Evolutionary conservation across 2,329 filamentous ascomycete species (phyloP).

Genomic region (Venturia asperata): DNA sequence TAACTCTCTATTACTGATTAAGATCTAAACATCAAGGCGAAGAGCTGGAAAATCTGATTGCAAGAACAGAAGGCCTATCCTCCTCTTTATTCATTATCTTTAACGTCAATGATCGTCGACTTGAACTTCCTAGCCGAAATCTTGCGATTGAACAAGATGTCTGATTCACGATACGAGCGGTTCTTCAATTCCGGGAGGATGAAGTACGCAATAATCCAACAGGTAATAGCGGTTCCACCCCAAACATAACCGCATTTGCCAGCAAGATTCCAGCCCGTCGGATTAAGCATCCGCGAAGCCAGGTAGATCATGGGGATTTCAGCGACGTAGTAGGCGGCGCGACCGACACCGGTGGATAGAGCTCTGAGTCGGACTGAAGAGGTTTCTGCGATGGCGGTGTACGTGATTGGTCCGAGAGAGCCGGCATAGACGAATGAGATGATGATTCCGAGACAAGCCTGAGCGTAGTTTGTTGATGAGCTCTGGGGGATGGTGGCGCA

Average conservation of each 20-base stretch:
- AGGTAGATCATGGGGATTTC: constrained; percentile 74
- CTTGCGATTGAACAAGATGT: constrained; percentile 70
- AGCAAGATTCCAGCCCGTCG: constrained; percentile 76
- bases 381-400: constrained; percentile 78
- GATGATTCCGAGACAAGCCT: constrained; percentile 57
- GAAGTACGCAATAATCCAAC: constrained; percentile 75
- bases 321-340: constrained; percentile 70
- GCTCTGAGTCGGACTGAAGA: constrained; percentile 78
- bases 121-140: constrained; percentile 69
- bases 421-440: constrained; percentile 59
- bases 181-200: constrained; percentile 72
- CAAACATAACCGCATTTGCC: constrained; percentile 87
- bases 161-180: constrained; percentile 77
- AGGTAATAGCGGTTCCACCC: constrained; percentile 71
- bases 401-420: constrained; percentile 59
- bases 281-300: constrained; percentile 90
- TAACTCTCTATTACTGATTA: neutral
- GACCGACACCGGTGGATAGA: constrained; percentile 82
- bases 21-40: neutral
- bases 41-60: neutral
- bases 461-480: constrained; percentile 47
- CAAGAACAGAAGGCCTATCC: too few species aligned
- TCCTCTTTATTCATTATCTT: neutral
- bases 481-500: constrained; percentile 35
- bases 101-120: constrained; percentile 44